Base-by-base conservation (phyloP, 108 stramenopile genomes). In the Nitzschia sp. region DNA sequence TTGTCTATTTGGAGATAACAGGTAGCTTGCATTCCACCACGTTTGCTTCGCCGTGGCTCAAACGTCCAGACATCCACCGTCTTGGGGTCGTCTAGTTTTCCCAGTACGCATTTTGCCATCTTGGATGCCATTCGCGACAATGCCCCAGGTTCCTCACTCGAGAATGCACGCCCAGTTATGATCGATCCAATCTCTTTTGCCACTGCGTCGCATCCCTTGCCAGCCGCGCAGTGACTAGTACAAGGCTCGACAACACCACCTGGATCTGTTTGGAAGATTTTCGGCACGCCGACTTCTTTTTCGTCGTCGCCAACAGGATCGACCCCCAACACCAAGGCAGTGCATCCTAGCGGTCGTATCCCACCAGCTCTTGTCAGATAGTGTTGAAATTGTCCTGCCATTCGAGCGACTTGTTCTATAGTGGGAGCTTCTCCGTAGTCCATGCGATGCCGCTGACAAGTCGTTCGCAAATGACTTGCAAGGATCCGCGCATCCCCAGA, bases 311-410 rank as follows among this genome's bases (percentile, higher is more conserved):
- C 70, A 11, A 46, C 29, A 2, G 29, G 48, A 16, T 86, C 85
- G 25, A 84, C 67, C 34, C 91, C 91, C 41, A 88, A 41, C 29
- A 93, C 25, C n/a, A 88, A 66, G 16, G 77, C 91, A 2, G 84
- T 72, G 34, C 84, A 86, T 54, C 87, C 91, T 72, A 93, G 58
- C n/a, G 87, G 88, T 31, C 91, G 68, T 17, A 70, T 73, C 36
- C 91, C 91, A 19, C 77, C 85, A n/a, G 76, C 62, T 47, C 81
- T 63, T 25, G 88, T 89, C 38, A 90, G 69, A n/a, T 77, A 35
- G 57, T 90, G 88, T 38, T 84, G 71, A 19, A 83, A 58, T 26
- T 53, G 66, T 13, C 81, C 88, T 67, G 87, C 77, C 58, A 69
- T 63, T 17, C 54, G 19, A 16, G 88, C 88, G 35, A 86, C 60